Conservation (phyloP, 768 basidiomycete genomes). For the Rossbeevera mucosa region DNA sequence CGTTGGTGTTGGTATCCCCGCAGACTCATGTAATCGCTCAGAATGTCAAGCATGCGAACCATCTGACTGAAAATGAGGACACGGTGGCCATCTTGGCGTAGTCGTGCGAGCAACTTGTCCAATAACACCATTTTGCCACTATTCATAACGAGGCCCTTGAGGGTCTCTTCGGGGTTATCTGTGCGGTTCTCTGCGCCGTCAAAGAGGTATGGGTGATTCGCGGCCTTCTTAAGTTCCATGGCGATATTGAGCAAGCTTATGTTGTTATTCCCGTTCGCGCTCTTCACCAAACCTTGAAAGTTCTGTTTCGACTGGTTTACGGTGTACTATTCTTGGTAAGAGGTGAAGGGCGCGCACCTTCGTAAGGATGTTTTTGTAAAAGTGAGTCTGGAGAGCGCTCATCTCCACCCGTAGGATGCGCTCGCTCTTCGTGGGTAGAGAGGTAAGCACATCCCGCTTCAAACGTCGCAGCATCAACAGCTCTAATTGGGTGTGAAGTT, state of each 20-base stretch:
- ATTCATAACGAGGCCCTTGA: conserved; percentile 97
- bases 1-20: conserved; percentile 92
- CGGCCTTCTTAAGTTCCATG: conserved; percentile 98
- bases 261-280: conserved; percentile 82
- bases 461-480: conserved; percentile 91
- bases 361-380: conserved; percentile 97
- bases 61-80: conserved; percentile 99
- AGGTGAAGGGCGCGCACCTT: conserved; percentile 47
- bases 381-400: conserved; percentile 93
- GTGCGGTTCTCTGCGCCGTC: conserved; percentile 82
- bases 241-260: conserved; percentile 97
- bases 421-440: conserved; percentile 96
- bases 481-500: conserved; percentile 89
- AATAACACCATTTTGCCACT: conserved; percentile 98
- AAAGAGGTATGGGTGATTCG: conserved; percentile 96
- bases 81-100: conserved; percentile 90
- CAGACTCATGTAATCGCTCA: conserved; percentile 92
- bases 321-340: neutral
- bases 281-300: conserved; percentile 87
- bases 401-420: conserved; percentile 97
- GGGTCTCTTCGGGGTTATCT: conserved; percentile 69
- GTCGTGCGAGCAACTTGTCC: conserved; percentile 89
- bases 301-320: conserved; percentile 49
- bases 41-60: conserved; percentile 98
- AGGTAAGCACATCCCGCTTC: conserved; percentile 95